Conservation (phyloP, 2,329 filamentous ascomycete species). For the Penicillium sp. region DNA sequence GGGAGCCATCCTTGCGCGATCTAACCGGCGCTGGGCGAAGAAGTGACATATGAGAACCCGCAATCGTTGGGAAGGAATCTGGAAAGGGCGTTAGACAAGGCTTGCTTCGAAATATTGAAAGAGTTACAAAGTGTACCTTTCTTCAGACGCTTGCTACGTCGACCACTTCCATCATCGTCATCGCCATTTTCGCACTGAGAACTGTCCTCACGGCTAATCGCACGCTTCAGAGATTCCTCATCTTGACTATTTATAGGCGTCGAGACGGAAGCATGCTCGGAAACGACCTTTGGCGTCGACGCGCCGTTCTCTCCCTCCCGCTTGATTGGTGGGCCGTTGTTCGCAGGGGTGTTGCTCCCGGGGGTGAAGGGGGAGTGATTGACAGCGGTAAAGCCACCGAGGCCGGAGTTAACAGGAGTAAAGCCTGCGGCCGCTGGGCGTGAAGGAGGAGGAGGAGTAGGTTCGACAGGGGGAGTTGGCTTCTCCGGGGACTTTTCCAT, state of each 20-base stretch:
- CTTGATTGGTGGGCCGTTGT: slow-evolving; percentile 46
- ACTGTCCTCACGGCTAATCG: slow-evolving; percentile 61
- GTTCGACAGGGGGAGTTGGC: slow-evolving; percentile 38
- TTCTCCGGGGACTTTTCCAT: slow-evolving; percentile 36
- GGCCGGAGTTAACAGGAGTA: slow-evolving; percentile 67
- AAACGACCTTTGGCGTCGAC: slow-evolving; percentile 62
- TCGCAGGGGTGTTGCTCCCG: slow-evolving; percentile 43
- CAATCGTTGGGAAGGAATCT: slow-evolving; percentile 69
- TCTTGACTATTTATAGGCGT: slow-evolving; percentile 55
- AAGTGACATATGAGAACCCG: slow-evolving; percentile 94
- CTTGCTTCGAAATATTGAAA: neutral
- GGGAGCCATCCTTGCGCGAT: slow-evolving; percentile 54
- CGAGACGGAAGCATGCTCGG: slow-evolving; percentile 62
- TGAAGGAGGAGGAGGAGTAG: slow-evolving; percentile 36
- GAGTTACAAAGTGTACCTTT: slow-evolving; percentile 60
- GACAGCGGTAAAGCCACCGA: slow-evolving; percentile 59
- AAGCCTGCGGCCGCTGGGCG: slow-evolving; percentile 54
- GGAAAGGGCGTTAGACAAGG: slow-evolving; percentile 4
- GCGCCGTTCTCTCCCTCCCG: slow-evolving; percentile 57
- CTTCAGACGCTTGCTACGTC: slow-evolving; percentile 89
- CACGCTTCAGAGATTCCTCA: slow-evolving; percentile 70
- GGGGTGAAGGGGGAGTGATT: slow-evolving; percentile 52
- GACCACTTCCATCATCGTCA: slow-evolving; percentile 63
- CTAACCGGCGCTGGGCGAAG: slow-evolving; percentile 75
- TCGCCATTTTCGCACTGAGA: slow-evolving; percentile 52